Conservation (phyloP, 768 basidiomycete species). For the Hericium rajendrae region DNA sequence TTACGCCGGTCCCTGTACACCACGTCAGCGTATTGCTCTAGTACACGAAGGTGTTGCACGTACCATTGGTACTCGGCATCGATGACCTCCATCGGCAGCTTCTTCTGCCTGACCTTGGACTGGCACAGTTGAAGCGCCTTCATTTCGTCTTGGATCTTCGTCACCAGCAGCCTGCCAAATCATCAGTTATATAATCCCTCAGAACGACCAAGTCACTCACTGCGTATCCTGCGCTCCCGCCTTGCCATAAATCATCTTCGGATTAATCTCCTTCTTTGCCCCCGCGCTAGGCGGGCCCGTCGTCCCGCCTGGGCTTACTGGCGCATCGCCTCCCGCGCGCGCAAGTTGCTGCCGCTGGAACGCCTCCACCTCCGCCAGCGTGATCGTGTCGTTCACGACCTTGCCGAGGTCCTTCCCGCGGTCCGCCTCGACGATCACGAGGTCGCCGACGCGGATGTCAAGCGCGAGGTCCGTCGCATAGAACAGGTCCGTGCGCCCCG, state of each 20-base stretch:
- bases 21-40: background rate
- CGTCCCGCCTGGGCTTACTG: constrained; percentile 39
- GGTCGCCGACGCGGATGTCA: constrained; percentile 72
- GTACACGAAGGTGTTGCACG: background rate
- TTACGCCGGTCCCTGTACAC: constrained; percentile 85
- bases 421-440: constrained; percentile 96
- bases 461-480: constrained; percentile 67
- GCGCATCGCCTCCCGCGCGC: constrained; percentile 31
- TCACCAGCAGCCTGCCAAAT: constrained; percentile 49
- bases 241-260: constrained; percentile 93
- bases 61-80: constrained; percentile 99
- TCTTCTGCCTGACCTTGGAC: constrained; percentile 87
- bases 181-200: constrained; percentile 3
- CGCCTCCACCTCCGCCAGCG: constrained; percentile 80
- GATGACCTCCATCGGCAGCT: constrained; percentile 96
- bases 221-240: constrained; percentile 76
- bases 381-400: constrained; percentile 86
- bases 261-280: constrained; percentile 87
- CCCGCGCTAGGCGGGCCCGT: constrained; percentile 18
- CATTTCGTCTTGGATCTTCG: constrained; percentile 84
- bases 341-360: constrained; percentile 79
- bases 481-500: constrained; percentile 90
- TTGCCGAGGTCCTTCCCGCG: constrained; percentile 89
- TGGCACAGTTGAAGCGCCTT: constrained; percentile 89
- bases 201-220: constrained; percentile 31